Conservation (phyloP, 179 eudicot species). For the Spinacia oleracea region DNA sequence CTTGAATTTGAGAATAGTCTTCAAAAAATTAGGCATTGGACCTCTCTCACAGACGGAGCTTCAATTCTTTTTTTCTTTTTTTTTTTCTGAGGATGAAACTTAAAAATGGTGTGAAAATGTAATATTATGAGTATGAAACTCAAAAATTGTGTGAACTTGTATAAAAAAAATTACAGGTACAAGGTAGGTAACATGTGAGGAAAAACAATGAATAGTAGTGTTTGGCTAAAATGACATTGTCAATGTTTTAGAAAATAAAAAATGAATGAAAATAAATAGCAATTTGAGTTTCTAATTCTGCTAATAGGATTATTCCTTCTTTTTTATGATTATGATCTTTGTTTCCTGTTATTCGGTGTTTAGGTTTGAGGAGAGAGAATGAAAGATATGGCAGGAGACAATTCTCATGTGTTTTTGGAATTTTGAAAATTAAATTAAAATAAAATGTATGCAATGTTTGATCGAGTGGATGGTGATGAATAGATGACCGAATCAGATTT, state of each 20-base stretch:
- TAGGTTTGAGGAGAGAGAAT: not conserved
- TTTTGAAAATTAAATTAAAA: not conserved
- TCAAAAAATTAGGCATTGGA: slow-evolving; percentile 26
- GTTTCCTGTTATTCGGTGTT: not conserved
- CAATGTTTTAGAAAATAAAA: slow-evolving; percentile 10
- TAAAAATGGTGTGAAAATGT: not conserved
- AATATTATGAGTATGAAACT: not conserved
- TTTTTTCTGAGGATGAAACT: not conserved
- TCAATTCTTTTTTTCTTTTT: not conserved
- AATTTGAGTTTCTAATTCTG: not conserved
- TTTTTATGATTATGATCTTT: not conserved
- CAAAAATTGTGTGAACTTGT: not conserved
- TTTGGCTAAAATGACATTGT: slow-evolving; percentile 15
- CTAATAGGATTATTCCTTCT: not conserved
- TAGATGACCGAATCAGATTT: not conserved
- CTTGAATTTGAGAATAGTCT: slow-evolving; percentile 22
- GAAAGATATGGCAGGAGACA: no score
- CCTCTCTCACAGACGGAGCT: not conserved
- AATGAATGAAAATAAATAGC: not conserved
- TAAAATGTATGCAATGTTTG: not conserved
- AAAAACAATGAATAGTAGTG: slow-evolving; percentile 2
- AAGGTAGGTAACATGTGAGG: slow-evolving; percentile 22
- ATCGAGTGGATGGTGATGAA: not conserved
- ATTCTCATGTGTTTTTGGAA: not conserved
- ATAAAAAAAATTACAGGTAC: slow-evolving; percentile 12